Conservation (phyloP, 139 green algal species). For the Volvox reticuliferus region DNA sequence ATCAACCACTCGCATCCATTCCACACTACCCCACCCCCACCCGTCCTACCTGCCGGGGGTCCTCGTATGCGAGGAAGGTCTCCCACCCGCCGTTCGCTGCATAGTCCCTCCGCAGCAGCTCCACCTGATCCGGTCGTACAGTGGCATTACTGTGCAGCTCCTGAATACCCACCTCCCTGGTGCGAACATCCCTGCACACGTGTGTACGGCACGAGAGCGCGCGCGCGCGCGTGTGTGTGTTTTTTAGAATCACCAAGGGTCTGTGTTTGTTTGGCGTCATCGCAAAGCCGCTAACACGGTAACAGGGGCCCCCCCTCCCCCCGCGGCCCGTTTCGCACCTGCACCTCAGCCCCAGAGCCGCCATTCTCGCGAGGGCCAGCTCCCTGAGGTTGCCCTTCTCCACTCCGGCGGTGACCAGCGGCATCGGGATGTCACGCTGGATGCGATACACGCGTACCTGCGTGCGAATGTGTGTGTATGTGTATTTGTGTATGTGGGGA, state of each 20-base stretch:
- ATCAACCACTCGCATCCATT: background rate
- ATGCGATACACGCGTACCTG: constrained; percentile 47
- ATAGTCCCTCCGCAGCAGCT: constrained; percentile 97
- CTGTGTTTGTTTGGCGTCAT: too few relatives aligned
- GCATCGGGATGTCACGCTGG: constrained; percentile 98
- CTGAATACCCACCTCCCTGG: constrained; percentile 96
- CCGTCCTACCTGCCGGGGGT: constrained; percentile 68
- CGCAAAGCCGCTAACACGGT: too few relatives aligned
- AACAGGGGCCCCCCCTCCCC: too few relatives aligned
- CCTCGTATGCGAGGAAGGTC: constrained; percentile 97
- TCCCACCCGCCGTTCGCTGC: constrained; percentile 96
- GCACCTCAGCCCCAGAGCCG: constrained; percentile 87
- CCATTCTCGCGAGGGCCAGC: constrained; percentile 94
- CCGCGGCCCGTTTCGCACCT: constrained; percentile 48
- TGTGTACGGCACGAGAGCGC: too few relatives aligned
- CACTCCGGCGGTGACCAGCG: constrained; percentile 93
- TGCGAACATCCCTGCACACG: constrained; percentile 88
- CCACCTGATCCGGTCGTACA: constrained; percentile 75
- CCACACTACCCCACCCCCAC: background rate
- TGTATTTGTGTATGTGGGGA: background rate
- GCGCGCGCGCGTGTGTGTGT: too few relatives aligned
- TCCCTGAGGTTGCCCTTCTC: constrained; percentile 98
- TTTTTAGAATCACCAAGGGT: too few relatives aligned
- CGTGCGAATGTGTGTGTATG: background rate
- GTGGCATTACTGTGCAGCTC: constrained; percentile 95